A percentile compares a stretch with the other conserved stretches of the same genome.
These are phyloP conservation scores for Termitomyces sp. DNA, from an alignment of 768 basidiomycete genomes.

Conservation along the genomic window DNA sequence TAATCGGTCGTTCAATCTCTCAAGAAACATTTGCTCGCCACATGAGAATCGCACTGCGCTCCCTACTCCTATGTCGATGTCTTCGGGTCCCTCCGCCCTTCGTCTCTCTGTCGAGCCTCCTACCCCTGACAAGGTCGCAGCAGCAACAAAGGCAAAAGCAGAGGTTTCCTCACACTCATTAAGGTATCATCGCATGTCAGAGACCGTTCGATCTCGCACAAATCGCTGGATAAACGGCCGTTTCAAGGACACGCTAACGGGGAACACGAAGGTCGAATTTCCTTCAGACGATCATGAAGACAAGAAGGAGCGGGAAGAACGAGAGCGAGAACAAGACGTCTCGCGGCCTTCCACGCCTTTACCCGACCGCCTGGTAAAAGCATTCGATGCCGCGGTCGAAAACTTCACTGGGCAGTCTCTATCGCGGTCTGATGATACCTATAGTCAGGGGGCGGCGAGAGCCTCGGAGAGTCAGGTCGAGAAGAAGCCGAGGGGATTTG, in stretches of 20 bases:
- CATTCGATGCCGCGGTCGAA: slow-evolving; percentile 44
- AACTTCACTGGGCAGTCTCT: slow-evolving; percentile 23
- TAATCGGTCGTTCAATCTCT: slow-evolving; percentile 9
- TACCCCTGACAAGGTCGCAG: slow-evolving; percentile 29
- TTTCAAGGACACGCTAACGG: slow-evolving; percentile 30
- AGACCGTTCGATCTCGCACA: slow-evolving; percentile 57
- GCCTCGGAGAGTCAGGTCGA: slow-evolving; percentile 10
- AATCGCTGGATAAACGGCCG: slow-evolving; percentile 57
- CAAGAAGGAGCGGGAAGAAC: neutral
- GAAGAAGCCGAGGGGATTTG: slow-evolving; percentile 22
- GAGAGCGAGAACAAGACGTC: slow-evolving; percentile 2
- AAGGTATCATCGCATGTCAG: slow-evolving; percentile 37
- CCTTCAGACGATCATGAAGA: neutral
- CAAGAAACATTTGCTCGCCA: slow-evolving; percentile 9
- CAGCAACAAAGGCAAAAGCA: slow-evolving; percentile 4
- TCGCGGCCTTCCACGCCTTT: slow-evolving; percentile 24
- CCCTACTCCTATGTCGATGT: slow-evolving; percentile 15
- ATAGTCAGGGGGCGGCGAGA: slow-evolving; percentile 4
- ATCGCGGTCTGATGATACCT: neutral
- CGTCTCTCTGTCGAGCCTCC: slow-evolving; percentile 41
- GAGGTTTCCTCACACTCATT: slow-evolving; percentile 21
- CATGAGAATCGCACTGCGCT: slow-evolving; percentile 9
- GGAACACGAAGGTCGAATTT: slow-evolving; percentile 8
- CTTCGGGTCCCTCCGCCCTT: slow-evolving; percentile 17
- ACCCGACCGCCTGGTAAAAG: slow-evolving; percentile 37